These are phyloP conservation scores for Leccinum incarnatum DNA, from an alignment of 768 basidiomycete genomes.

Conservation along the genomic window DNA sequence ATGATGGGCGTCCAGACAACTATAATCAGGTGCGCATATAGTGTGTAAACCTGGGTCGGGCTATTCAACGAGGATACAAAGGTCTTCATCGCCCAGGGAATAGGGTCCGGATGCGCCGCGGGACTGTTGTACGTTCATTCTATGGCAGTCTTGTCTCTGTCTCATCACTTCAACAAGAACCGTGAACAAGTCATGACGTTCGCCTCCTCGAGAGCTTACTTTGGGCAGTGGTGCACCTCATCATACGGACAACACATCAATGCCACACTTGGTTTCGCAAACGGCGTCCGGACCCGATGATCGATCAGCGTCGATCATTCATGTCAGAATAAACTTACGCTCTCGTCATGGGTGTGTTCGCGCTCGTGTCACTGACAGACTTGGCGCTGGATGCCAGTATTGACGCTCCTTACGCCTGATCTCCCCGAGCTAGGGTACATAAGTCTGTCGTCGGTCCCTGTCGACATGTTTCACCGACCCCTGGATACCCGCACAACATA, in stretches of 20 bases:
- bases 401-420: constrained; percentile 43
- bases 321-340: too few relatives aligned
- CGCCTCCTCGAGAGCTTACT: constrained; percentile 51
- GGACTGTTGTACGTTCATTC: constrained; percentile 50
- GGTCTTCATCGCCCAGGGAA: constrained; percentile 52
- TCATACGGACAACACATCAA: constrained; percentile 51
- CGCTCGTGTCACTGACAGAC: constrained; percentile 22
- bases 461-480: not conserved
- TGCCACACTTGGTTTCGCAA: constrained; percentile 45
- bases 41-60: too few relatives aligned
- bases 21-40: constrained; percentile 40
- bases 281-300: constrained; percentile 33
- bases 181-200: constrained; percentile 54
- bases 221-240: constrained; percentile 59
- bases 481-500: not conserved
- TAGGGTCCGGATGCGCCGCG: constrained; percentile 45
- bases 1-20: constrained; percentile 41
- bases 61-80: constrained; percentile 15
- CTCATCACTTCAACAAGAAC: constrained; percentile 50
- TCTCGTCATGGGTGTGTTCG: not conserved
- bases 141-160: constrained; percentile 38
- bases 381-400: constrained; percentile 42
- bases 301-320: too few relatives aligned
- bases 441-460: not conserved
- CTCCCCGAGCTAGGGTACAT: constrained; percentile 49